Base-by-base conservation (phyloP, 441 rosid species). In the Biscutella laevigata region DNA sequence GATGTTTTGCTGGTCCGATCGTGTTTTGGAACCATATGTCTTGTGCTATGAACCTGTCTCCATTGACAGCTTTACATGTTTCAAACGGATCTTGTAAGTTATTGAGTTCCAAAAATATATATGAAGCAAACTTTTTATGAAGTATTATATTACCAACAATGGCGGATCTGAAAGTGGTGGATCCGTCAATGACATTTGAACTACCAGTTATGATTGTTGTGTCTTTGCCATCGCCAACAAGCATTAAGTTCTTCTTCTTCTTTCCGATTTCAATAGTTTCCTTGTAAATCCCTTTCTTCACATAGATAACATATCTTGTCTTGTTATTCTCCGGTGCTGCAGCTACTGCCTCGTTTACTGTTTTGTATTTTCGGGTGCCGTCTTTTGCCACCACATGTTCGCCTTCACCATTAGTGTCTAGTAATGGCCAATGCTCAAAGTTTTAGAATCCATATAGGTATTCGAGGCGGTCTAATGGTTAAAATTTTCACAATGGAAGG, bases 21-120 rank as follows among this genome's bases (percentile, higher is more conserved):
- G 89, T 81, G 77, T 87, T 86, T 30, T 75, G 80, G 62, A 87
- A 72, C 74, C 84, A 45, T 8, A 83, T 64, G 60, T 80, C 95
- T 68, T 84, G 94, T 7, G 90, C 95, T 56, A 84, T 80, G 32
- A 82, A 87, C 42, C 88, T 90, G 26, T 86, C 89, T 0, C 87
- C 89, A 17, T 68, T 73, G 1, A 71, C 88, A 4, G 81, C 94
- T 83, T 59, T 52, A 29, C 9, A 13, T 8, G 40, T 52, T 53
- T 34, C 21, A 33, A 36, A 13, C 3, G 4, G 19, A 10, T 20
- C 16, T 36, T 37, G 32, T 59, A 0, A 52, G 39, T 24, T 19
- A 14, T 19, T 33, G 0, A 17, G 6, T 12, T 29, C 17, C 47
- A 20, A n/a, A n/a, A n/a, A n/a, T n/a, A n/a, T n/a, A n/a, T n/a